phyloP scores from a whole-genome alignment of 495 filamentous ascomycete genomes.

The Neurospora sp. region DNA sequence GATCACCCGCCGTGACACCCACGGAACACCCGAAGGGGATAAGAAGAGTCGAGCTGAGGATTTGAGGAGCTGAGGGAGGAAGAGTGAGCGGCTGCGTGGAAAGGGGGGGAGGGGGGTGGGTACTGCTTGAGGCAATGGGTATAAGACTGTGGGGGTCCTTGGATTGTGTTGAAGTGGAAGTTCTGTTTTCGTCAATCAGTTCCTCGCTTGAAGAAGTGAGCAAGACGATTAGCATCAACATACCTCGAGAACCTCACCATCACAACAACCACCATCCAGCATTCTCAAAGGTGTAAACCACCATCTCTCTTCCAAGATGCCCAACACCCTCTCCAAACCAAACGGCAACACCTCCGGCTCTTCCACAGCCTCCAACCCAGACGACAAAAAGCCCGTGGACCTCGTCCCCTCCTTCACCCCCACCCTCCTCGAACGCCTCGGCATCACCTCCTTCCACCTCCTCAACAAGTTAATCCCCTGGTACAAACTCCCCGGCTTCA shows the following conservation, averaged over 20 bases:
- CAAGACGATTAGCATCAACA: background rate
- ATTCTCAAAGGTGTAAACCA: background rate
- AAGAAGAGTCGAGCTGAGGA: background rate
- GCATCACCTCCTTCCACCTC: slow-evolving; percentile 22
- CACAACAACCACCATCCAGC: background rate
- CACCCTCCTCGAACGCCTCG: slow-evolving; percentile 11
- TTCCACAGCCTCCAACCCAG: background rate
- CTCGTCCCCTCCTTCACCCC: slow-evolving; percentile 10
- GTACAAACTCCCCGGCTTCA: slow-evolving; percentile 28
- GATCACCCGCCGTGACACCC: background rate
- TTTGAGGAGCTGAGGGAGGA: too few relatives aligned
- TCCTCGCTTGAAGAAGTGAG: background rate
- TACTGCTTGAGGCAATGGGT: background rate
- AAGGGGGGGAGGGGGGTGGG: too few relatives aligned
- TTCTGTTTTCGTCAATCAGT: background rate
- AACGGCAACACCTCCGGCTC: background rate
- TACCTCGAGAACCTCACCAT: background rate
- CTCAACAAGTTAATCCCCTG: slow-evolving; percentile 28
- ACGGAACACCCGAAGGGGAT: background rate
- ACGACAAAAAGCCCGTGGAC: background rate
- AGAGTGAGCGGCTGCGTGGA: background rate
- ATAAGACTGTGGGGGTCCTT: background rate
- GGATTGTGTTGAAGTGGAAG: background rate
- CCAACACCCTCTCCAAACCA: background rate
- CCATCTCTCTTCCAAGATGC: background rate